phyloP scores from a whole-genome alignment of 176 grass and related monocot species.

The Musa troglodytarum region DNA sequence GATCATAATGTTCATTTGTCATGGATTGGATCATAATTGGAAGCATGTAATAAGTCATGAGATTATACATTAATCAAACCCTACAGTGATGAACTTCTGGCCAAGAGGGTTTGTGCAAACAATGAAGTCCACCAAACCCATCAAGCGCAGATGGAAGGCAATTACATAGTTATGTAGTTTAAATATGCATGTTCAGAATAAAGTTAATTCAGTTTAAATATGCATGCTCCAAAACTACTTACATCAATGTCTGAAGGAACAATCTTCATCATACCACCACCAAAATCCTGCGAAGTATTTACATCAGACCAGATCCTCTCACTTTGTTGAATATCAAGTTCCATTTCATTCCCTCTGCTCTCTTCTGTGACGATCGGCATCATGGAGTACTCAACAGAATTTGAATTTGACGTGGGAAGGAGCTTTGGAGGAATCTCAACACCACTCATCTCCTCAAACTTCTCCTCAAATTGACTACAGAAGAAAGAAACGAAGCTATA shows the following conservation, averaged over 20 bases:
- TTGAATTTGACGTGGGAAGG: constrained; percentile 31
- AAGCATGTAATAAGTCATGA: background rate
- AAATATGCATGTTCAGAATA: constrained; percentile 11
- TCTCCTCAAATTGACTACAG: constrained; percentile 66
- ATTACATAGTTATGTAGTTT: background rate
- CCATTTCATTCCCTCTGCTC: constrained; percentile 32
- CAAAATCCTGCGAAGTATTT: constrained; percentile 50
- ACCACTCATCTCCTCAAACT: constrained; percentile 54
- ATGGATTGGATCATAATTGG: background rate
- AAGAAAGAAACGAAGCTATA: background rate
- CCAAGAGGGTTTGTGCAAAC: too few relatives aligned
- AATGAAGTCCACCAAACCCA: too few relatives aligned
- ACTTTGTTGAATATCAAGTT: constrained; percentile 19
- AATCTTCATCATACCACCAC: constrained; percentile 65
- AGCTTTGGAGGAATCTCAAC: constrained; percentile 33
- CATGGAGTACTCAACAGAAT: constrained; percentile 22
- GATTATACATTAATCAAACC: background rate
- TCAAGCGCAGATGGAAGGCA: too few relatives aligned
- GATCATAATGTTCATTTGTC: background rate
- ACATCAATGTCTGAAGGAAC: constrained; percentile 74
- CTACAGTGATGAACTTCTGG: background rate
- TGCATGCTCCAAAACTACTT: constrained; percentile 21
- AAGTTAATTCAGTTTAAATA: constrained; percentile 2
- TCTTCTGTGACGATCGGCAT: constrained; percentile 24
- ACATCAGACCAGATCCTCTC: constrained; percentile 36